Evolutionary conservation across 768 basidiomycete species (phyloP).

Genomic region (Tulasnella sp.): DNA sequence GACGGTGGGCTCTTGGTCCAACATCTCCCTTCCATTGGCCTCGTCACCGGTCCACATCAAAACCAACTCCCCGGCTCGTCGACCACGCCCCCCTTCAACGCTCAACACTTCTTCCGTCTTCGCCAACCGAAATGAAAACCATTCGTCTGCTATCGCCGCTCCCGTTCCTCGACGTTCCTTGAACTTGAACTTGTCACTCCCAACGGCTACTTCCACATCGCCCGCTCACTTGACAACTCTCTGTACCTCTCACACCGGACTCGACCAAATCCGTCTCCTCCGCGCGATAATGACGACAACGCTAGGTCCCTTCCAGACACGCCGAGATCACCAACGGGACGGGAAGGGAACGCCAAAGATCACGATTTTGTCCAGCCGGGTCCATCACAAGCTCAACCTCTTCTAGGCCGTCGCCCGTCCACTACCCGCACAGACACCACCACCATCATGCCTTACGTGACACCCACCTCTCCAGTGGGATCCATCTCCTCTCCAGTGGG

Average conservation of each 20-base stretch:
- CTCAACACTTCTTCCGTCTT: neutral
- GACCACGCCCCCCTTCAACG: neutral
- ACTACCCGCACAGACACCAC: neutral
- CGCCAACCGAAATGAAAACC: neutral
- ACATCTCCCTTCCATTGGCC: neutral
- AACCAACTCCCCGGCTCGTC: neutral
- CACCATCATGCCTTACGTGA: conserved; percentile 17
- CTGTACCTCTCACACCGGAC: neutral
- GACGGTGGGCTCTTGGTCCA: neutral
- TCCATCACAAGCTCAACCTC: conserved; percentile 4
- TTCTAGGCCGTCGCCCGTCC: neutral
- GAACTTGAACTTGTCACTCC: neutral
- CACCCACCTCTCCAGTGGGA: neutral
- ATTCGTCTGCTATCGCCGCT: neutral
- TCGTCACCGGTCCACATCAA: neutral
- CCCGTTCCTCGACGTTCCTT: neutral
- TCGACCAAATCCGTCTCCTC: neutral
- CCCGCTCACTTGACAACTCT: neutral
- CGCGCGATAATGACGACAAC: neutral
- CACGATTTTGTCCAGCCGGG: no score
- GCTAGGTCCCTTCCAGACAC: neutral
- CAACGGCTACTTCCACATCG: neutral
- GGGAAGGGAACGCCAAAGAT: neutral
- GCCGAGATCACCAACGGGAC: neutral
- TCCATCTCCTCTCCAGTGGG: neutral